A percentile compares a stretch with the other conserved stretches of the same genome.
Conservation (phyloP, 805 yeast species). For the Pichia scutulata region DNA sequence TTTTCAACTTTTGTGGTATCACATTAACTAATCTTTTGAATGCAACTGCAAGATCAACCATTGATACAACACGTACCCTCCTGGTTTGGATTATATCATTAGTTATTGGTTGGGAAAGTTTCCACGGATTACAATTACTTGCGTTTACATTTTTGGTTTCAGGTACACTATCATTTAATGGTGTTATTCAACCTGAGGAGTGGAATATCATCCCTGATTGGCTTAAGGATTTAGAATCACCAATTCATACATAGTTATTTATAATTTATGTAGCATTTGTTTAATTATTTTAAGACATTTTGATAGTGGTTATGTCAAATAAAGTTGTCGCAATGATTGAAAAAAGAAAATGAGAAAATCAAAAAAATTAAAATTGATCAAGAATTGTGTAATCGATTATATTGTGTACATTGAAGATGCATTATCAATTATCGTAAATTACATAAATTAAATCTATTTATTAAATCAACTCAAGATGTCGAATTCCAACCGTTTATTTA, state of each 20-base stretch:
- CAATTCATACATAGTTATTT: constrained; percentile 2
- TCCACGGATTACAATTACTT: constrained; percentile 49
- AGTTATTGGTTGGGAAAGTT: constrained; percentile 66
- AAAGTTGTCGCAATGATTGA: neutral
- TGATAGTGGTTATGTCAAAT: neutral
- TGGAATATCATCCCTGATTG: constrained; percentile 40
- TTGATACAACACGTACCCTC: constrained; percentile 70
- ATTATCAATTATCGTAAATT: too few relatives aligned
- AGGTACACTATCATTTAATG: constrained; percentile 71
- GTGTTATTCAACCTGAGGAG: constrained; percentile 48
- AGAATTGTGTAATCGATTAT: too few relatives aligned
- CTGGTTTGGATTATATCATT: constrained; percentile 71
- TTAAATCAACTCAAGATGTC: constrained; percentile 18
- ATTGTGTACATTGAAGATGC: too few relatives aligned
- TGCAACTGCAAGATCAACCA: constrained; percentile 73
- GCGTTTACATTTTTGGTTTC: constrained; percentile 59
- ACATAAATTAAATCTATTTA: neutral
- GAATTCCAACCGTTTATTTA: constrained; percentile 49
- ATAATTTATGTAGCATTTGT: neutral
- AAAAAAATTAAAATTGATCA: too few relatives aligned
- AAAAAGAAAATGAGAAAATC: neutral
- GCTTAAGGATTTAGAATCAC: constrained; percentile 28
- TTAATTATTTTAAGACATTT: too few relatives aligned
- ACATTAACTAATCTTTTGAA: constrained; percentile 56
- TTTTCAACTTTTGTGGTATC: constrained; percentile 68